Percentiles rank a stretch among this genome's conserved stretches.
Conservation (phyloP, 495 filamentous ascomycete species). For the Xylona heveae region DNA sequence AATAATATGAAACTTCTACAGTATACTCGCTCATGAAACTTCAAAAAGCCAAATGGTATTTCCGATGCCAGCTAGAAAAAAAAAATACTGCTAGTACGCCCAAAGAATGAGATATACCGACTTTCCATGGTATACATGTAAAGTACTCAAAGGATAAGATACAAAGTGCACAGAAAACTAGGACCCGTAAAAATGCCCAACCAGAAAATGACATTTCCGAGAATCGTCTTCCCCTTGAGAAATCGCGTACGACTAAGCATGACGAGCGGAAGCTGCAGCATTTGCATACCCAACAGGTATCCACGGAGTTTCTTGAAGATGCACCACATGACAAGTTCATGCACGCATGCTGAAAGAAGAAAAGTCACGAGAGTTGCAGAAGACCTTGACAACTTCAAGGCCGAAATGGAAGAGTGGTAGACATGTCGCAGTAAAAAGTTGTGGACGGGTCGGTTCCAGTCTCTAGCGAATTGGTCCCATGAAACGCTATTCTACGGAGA, state of each 20-base stretch:
- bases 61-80: neutral
- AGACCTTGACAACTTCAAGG: slow-evolving; percentile 40
- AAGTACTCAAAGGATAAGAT: slow-evolving; percentile 43
- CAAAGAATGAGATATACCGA: too few species aligned
- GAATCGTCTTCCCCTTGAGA: slow-evolving; percentile 30
- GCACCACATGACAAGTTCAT: slow-evolving; percentile 58
- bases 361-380: slow-evolving; percentile 59
- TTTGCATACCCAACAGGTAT: slow-evolving; percentile 46
- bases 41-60: neutral
- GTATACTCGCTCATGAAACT: neutral
- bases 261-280: slow-evolving; percentile 48
- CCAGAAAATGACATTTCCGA: slow-evolving; percentile 62
- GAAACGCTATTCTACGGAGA: slow-evolving; percentile 15
- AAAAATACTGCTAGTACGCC: too few species aligned
- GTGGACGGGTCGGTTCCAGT: slow-evolving; percentile 57
- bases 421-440: slow-evolving; percentile 54
- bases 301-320: slow-evolving; percentile 59
- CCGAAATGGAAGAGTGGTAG: slow-evolving; percentile 50
- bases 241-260: slow-evolving; percentile 36
- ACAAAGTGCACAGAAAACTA: slow-evolving; percentile 48
- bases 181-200: slow-evolving; percentile 48
- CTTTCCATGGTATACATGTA: too few species aligned
- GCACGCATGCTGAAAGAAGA: slow-evolving; percentile 42
- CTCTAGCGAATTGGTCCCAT: slow-evolving; percentile 49
- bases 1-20: neutral